Evolutionary conservation across 148 eudicot genomes (phyloP).

Genomic region (Cornus suecica): DNA sequence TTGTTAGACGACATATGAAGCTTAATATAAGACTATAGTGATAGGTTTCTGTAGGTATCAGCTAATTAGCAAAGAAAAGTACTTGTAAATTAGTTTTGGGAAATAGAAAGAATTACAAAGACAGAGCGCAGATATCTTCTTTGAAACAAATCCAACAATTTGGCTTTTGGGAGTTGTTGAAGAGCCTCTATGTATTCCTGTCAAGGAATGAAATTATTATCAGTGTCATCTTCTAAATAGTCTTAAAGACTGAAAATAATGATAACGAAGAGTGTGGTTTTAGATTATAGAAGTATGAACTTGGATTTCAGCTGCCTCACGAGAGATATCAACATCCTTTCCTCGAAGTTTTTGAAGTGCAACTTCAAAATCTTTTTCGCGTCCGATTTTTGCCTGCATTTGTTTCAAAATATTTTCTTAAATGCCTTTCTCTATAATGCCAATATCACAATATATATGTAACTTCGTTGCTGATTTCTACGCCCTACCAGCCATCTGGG

Average conservation of each 20-base stretch:
- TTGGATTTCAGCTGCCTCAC: constrained; percentile 82
- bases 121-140: constrained; percentile 64
- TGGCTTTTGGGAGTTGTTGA: constrained; percentile 68
- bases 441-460: not conserved
- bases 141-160: constrained; percentile 67
- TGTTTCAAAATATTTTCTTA: not conserved
- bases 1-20: not conserved
- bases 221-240: not conserved
- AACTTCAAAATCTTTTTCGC: constrained; percentile 58
- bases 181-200: constrained; percentile 71
- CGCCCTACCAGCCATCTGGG: constrained; percentile 95
- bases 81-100: not conserved
- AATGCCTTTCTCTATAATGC: not conserved
- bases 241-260: not conserved
- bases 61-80: not conserved
- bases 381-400: constrained; percentile 73
- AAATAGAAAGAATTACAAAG: constrained; percentile 39
- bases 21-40: not conserved
- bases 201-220: constrained; percentile 4
- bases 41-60: not conserved
- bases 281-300: constrained; percentile 28
- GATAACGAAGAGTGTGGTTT: not conserved
- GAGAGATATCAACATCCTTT: constrained; percentile 55
- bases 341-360: constrained; percentile 74
- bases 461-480: not conserved